A percentile compares a stretch with the other conserved stretches of the same genome.
Evolutionary conservation across 108 stramenopile genomes (phyloP).

Genomic region (Conticribra guillardii): DNA sequence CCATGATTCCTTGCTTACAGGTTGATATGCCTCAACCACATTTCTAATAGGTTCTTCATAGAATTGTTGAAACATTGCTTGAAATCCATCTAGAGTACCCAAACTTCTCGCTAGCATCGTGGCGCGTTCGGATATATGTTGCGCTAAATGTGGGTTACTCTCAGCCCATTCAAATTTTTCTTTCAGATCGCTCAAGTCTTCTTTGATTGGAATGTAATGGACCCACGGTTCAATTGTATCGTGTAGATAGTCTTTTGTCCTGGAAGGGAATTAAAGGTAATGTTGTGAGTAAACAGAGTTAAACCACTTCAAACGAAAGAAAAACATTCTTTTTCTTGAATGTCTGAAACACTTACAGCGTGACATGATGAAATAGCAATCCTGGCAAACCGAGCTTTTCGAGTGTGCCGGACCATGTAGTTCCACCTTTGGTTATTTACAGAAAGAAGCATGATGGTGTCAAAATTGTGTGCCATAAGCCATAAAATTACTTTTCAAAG

Average conservation of each 20-base stretch:
- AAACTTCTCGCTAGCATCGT: slow-evolving; percentile 17
- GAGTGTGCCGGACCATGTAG: too few species aligned
- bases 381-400: slow-evolving; percentile 44
- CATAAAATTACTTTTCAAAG: too few species aligned
- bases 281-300: too few species aligned
- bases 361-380: slow-evolving; percentile 39
- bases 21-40: slow-evolving; percentile 23
- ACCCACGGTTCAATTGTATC: slow-evolving; percentile 15
- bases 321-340: too few species aligned
- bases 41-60: slow-evolving; percentile 12
- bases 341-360: too few species aligned
- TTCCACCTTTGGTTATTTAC: too few species aligned
- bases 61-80: not conserved
- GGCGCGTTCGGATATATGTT: slow-evolving; percentile 15
- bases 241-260: slow-evolving; percentile 36
- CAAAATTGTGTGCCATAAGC: too few species aligned
- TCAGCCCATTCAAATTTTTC: slow-evolving; percentile 49
- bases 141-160: slow-evolving; percentile 22
- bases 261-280: too few species aligned
- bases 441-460: too few species aligned
- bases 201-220: slow-evolving; percentile 29
- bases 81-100: slow-evolving; percentile 20
- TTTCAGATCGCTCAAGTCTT: slow-evolving; percentile 31
- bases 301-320: too few species aligned
- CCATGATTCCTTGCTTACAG: slow-evolving; percentile 6